Percentiles rank a stretch among this genome's conserved stretches.
Conservation (phyloP, 768 basidiomycete genomes). For the Pluteus cervinus region DNA sequence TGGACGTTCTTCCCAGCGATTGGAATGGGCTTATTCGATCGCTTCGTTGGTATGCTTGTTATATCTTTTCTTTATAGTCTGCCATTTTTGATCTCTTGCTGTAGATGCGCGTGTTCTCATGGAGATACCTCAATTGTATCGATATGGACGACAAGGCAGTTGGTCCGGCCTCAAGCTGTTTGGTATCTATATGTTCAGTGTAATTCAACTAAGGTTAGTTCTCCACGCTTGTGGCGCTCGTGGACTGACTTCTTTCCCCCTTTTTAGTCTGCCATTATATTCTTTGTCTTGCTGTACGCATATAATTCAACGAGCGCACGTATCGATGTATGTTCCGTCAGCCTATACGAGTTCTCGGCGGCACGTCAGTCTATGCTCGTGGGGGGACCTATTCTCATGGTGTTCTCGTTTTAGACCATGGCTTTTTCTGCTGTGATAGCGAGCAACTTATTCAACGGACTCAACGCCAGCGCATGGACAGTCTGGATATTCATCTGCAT, state of each 20-base stretch:
- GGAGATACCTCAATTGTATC: slow-evolving; percentile 87
- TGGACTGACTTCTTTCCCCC: slow-evolving; percentile 5
- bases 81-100: slow-evolving; percentile 2
- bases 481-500: slow-evolving; percentile 84
- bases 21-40: slow-evolving; percentile 92
- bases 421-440: slow-evolving; percentile 70
- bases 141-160: slow-evolving; percentile 68
- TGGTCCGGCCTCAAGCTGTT: slow-evolving; percentile 78
- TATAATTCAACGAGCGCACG: slow-evolving; percentile 72
- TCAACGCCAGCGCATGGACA: slow-evolving; percentile 85
- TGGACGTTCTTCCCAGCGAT: slow-evolving; percentile 91
- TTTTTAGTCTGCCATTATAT: slow-evolving; percentile 74
- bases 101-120: slow-evolving; percentile 79
- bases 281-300: slow-evolving; percentile 77
- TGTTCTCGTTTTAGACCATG: slow-evolving; percentile 52
- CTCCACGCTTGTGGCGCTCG: not conserved
- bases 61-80: not conserved
- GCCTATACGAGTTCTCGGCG: slow-evolving; percentile 79
- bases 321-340: slow-evolving; percentile 70
- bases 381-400: not conserved
- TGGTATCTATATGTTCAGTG: slow-evolving; percentile 71
- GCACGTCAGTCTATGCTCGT: slow-evolving; percentile 33
- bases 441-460: slow-evolving; percentile 81
- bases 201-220: slow-evolving; percentile 56
- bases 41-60: slow-evolving; percentile 60